These are phyloP conservation scores for Coffea eugenioides DNA, from an alignment of 257 asterid species.

Conservation along the genomic window DNA sequence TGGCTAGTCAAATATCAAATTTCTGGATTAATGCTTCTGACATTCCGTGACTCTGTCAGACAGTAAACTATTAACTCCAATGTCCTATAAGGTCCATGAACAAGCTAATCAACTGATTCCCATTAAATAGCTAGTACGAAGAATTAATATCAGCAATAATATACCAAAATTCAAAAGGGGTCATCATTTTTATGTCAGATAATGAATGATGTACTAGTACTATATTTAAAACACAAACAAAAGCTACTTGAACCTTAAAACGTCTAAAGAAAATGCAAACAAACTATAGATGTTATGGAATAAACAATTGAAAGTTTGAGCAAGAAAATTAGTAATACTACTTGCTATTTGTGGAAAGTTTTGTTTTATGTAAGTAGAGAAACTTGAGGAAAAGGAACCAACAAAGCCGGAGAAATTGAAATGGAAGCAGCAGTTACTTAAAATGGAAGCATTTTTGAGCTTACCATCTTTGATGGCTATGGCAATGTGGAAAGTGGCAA, in stretches of 20 bases:
- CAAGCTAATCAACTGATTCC: neutral
- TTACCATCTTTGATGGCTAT: conserved; percentile 68
- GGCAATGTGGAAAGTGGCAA: conserved; percentile 40
- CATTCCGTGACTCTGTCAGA: neutral
- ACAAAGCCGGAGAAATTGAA: neutral
- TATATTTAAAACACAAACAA: no score
- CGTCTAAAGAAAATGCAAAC: no score
- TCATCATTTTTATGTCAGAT: no score
- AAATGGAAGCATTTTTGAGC: neutral
- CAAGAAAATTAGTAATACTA: neutral
- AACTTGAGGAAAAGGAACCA: neutral
- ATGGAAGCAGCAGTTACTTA: neutral
- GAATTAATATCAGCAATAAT: neutral
- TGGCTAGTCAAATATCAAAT: neutral
- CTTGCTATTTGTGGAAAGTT: neutral
- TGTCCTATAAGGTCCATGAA: neutral
- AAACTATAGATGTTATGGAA: no score
- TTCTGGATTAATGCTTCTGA: no score
- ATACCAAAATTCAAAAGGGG: no score
- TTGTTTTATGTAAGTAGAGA: neutral
- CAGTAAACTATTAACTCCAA: neutral
- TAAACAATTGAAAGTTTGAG: neutral
- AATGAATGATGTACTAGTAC: no score
- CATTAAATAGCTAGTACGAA: neutral
- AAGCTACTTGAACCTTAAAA: neutral